Percentiles rank a stretch among this genome's conserved stretches.
These are phyloP conservation scores for Eimeria acervulina DNA, from an alignment of 169 alveolate genomes.

Conservation along the genomic window DNA sequence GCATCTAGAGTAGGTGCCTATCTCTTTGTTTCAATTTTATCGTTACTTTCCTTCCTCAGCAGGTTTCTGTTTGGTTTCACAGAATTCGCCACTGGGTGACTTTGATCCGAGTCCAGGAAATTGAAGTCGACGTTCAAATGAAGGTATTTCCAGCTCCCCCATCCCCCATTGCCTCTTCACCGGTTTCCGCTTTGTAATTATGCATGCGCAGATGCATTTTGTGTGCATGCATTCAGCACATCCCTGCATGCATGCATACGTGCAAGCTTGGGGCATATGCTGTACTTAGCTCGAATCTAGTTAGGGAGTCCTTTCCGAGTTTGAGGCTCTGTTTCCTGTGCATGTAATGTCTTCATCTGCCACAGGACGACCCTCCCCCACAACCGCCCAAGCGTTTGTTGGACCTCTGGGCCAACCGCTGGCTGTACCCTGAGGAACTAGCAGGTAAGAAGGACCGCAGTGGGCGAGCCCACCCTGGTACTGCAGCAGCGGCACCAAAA, in stretches of 20 bases:
- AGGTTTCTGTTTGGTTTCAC: not conserved
- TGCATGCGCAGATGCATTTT: not conserved
- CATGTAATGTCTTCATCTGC: not conserved
- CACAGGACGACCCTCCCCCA: constrained; percentile 80
- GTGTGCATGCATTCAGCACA: not conserved
- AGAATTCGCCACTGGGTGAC: constrained; percentile 94
- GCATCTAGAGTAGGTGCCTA: not conserved
- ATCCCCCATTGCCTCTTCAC: not conserved
- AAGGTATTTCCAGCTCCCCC: constrained; percentile 81
- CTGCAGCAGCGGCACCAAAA: not conserved
- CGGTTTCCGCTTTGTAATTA: not conserved
- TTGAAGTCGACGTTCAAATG: constrained; percentile 89
- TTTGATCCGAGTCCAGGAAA: constrained; percentile 89
- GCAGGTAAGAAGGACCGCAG: constrained; percentile 85
- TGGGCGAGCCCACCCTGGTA: constrained; percentile 68
- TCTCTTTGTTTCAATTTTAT: not conserved
- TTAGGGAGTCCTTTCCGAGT: not conserved
- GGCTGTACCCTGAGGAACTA: constrained; percentile 91
- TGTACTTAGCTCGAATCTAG: not conserved
- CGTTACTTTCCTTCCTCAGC: not conserved
- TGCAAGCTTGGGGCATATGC: not conserved
- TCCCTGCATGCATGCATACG: not conserved
- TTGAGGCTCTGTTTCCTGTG: not conserved
- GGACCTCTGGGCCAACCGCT: constrained; percentile 94
- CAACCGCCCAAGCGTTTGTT: constrained; percentile 85